These are phyloP conservation scores for Nematocida sp. DNA, from an alignment of 371 early-diverging fungal genomes.

Conservation along the genomic window DNA sequence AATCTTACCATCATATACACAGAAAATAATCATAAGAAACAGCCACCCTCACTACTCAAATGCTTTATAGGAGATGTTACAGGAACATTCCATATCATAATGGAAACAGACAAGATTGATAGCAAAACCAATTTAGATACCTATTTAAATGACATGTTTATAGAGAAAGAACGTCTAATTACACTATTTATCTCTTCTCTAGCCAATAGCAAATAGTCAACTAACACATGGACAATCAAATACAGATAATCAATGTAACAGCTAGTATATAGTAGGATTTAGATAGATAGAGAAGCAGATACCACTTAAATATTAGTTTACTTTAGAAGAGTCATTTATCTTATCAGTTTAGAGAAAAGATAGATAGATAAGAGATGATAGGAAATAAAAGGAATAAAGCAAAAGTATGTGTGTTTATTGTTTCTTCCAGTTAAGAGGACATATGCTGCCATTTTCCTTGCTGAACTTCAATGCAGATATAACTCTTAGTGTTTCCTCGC, in stretches of 20 bases:
- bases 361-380: no score
- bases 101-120: constrained; percentile 6
- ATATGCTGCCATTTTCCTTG: constrained; percentile 71
- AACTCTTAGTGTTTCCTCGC: constrained; percentile 82
- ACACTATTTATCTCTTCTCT: neutral
- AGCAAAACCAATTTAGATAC: constrained; percentile 44
- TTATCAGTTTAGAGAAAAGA: no score
- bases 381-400: neutral
- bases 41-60: constrained; percentile 43
- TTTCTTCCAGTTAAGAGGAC: constrained; percentile 58
- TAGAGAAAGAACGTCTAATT: constrained; percentile 60
- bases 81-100: constrained; percentile 48
- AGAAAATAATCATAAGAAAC: constrained; percentile 8
- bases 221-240: neutral
- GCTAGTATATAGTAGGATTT: neutral
- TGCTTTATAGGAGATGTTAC: constrained; percentile 27
- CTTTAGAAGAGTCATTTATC: no score
- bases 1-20: constrained; percentile 61
- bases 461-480: constrained; percentile 78
- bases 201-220: neutral
- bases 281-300: neutral
- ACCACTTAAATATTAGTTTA: neutral
- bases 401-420: neutral
- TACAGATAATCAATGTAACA: neutral
- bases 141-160: constrained; percentile 56